Evolutionary conservation across 768 basidiomycete species (phyloP).

Genomic region (Trichaptum fuscoviolaceum): DNA sequence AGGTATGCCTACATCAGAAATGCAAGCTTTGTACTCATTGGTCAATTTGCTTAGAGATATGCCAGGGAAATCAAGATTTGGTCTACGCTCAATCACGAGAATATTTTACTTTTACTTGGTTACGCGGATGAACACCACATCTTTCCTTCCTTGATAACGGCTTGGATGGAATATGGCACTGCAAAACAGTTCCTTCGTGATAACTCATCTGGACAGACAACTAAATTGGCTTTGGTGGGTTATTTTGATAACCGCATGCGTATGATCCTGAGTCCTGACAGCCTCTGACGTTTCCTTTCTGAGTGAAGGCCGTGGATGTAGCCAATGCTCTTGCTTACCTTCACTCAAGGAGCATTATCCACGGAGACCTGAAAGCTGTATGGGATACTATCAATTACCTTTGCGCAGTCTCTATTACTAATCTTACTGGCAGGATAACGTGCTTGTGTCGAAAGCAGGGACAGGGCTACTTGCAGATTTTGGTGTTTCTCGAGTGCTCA

Average conservation of each 20-base stretch:
- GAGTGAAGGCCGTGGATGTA: background rate
- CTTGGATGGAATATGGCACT: slow-evolving; percentile 2
- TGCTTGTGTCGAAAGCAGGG: background rate
- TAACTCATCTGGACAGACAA: background rate
- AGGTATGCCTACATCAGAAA: too few relatives aligned
- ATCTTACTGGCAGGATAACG: background rate
- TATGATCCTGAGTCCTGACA: too few relatives aligned
- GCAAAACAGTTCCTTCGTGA: background rate
- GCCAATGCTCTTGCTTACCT: background rate
- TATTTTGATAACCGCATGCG: too few relatives aligned
- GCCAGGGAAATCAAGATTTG: background rate
- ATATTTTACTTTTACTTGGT: background rate
- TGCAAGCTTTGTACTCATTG: too few relatives aligned
- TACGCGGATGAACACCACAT: background rate
- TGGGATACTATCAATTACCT: background rate
- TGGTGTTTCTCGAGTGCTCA: background rate
- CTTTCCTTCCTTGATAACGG: background rate
- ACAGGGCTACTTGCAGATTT: background rate
- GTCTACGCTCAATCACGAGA: background rate
- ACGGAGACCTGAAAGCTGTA: background rate
- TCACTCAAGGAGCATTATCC: background rate
- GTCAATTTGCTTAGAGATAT: background rate
- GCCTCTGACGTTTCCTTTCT: too few relatives aligned
- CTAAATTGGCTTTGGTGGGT: background rate
- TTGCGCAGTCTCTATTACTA: background rate